phyloP scores from a whole-genome alignment of 2,329 filamentous ascomycete species.

The Metarhizium humberi region DNA sequence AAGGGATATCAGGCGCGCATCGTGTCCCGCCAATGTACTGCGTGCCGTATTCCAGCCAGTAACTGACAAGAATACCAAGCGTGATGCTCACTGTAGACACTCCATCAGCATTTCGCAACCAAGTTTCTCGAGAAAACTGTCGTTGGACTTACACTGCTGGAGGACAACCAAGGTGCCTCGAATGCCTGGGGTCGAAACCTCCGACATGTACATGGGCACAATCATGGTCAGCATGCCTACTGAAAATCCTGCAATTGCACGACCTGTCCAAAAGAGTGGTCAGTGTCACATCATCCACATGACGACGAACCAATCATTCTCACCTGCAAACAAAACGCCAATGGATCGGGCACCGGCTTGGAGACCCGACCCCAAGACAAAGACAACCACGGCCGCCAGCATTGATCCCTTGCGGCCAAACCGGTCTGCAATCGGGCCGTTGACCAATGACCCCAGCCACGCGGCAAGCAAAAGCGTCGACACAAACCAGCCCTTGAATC shows the following conservation, averaged over 20 bases:
- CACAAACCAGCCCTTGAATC: conserved; percentile 44
- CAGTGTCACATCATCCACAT: not conserved
- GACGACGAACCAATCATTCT: not conserved
- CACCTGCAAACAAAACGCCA: conserved; percentile 30
- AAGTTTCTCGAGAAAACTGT: not conserved
- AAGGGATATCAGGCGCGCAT: conserved; percentile 36
- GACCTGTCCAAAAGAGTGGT: conserved; percentile 16
- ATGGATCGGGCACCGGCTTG: conserved; percentile 32
- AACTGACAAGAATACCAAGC: conserved; percentile 31
- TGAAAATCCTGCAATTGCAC: conserved; percentile 33
- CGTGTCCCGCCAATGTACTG: conserved; percentile 32
- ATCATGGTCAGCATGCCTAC: conserved; percentile 31
- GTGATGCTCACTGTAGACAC: conserved; percentile 23
- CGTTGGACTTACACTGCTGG: conserved; percentile 22
- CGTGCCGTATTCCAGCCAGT: conserved; percentile 33
- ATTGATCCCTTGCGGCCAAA: conserved; percentile 26
- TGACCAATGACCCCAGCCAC: conserved; percentile 38
- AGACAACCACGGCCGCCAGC: conserved; percentile 24
- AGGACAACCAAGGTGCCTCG: conserved; percentile 37
- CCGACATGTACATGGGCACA: conserved; percentile 36
- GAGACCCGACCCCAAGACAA: conserved; percentile 32
- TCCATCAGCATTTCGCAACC: not conserved
- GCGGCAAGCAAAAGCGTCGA: conserved; percentile 38
- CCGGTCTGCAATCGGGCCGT: conserved; percentile 28
- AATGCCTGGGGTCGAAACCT: conserved; percentile 38